A percentile compares a stretch with the other conserved stretches of the same genome.
phyloP scores from a whole-genome alignment of 108 stramenopile genomes.

The Skeletonema costatum region DNA sequence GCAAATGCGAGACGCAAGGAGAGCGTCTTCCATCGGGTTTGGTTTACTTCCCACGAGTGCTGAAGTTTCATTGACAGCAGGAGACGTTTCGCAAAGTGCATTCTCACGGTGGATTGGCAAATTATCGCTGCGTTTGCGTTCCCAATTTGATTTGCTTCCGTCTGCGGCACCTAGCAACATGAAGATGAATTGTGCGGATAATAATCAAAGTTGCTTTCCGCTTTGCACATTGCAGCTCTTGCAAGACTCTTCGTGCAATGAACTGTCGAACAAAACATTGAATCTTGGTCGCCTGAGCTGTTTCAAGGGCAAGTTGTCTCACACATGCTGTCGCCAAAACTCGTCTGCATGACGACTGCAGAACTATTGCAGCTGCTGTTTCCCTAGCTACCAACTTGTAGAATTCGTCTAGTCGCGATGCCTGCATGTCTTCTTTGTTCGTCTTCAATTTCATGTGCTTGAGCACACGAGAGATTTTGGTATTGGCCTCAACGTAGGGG shows the following conservation, averaged over 20 bases:
- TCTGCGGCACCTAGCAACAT: conserved; percentile 27
- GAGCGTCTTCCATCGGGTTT: conserved; percentile 25
- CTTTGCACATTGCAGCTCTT: background rate
- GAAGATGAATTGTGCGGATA: conserved; percentile 2
- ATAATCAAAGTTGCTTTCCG: conserved; percentile 18
- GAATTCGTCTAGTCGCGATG: conserved; percentile 29
- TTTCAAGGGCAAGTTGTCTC: conserved; percentile 2
- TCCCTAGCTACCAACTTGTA: conserved; percentile 35
- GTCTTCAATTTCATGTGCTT: conserved; percentile 30
- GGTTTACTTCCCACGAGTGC: conserved; percentile 31
- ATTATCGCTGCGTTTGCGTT: conserved; percentile 25
- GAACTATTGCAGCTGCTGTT: conserved; percentile 33
- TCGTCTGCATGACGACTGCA: conserved; percentile 41
- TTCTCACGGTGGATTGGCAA: conserved; percentile 44
- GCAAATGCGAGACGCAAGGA: conserved; percentile 34
- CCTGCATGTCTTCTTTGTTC: conserved; percentile 36
- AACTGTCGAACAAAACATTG: conserved; percentile 26
- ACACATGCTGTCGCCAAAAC: conserved; percentile 26
- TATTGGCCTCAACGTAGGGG: conserved; percentile 47
- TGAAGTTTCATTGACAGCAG: conserved; percentile 15
- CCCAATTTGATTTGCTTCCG: conserved; percentile 34
- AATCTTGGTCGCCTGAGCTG: conserved; percentile 23
- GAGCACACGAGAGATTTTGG: conserved; percentile 39
- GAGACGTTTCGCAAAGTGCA: conserved; percentile 36
- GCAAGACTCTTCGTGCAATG: conserved; percentile 21